phyloP scores from a whole-genome alignment of 768 basidiomycete genomes.

The Strobilomyces confusus region DNA sequence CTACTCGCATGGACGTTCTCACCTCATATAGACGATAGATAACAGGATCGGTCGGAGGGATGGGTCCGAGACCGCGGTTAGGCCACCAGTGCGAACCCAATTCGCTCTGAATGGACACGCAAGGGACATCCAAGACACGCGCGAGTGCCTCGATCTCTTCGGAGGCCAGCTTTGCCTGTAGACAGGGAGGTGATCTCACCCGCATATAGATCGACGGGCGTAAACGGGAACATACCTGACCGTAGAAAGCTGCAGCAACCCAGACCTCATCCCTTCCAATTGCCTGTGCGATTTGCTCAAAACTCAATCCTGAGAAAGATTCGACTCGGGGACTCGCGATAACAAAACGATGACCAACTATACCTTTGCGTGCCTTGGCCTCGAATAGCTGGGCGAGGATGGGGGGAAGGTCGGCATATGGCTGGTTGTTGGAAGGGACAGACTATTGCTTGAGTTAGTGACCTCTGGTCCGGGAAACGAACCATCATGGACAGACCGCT shows the following conservation, averaged over 20 bases:
- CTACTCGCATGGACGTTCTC: constrained; percentile 2
- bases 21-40: constrained; percentile 83
- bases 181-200: background rate
- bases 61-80: constrained; percentile 60
- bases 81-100: constrained; percentile 73
- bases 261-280: constrained; percentile 76
- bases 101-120: constrained; percentile 36
- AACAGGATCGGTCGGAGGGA: constrained; percentile 74
- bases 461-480: background rate
- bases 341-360: background rate
- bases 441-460: constrained; percentile 26
- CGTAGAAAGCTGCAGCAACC: constrained; percentile 80
- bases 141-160: constrained; percentile 58
- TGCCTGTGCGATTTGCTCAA: constrained; percentile 61
- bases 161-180: constrained; percentile 61
- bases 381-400: constrained; percentile 51
- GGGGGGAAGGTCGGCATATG: constrained; percentile 50
- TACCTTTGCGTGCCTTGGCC: constrained; percentile 66
- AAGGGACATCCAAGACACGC: constrained; percentile 45
- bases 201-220: background rate
- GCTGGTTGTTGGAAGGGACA: constrained; percentile 39
- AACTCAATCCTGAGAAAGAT: constrained; percentile 50
- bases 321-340: background rate
- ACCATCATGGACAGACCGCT: constrained; percentile 29
- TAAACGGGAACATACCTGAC: constrained; percentile 47